Conservation (phyloP, 345 rosid species). For the Eucalyptus erythrocorys region DNA sequence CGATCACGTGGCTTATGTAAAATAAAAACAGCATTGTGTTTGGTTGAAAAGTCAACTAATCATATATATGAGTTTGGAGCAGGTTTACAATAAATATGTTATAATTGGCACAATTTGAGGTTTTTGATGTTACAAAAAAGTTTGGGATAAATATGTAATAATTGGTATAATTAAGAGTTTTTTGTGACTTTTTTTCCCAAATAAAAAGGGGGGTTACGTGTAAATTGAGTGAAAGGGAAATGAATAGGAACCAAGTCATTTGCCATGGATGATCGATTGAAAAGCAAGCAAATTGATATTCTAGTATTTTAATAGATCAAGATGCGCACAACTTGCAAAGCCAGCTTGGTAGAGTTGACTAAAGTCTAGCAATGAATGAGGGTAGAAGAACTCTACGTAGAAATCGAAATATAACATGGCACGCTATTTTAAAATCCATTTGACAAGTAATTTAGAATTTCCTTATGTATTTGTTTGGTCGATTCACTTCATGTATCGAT, state of each 20-base stretch:
- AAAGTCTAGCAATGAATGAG: not conserved
- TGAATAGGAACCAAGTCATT: not conserved
- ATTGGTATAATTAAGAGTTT: fast-evolving
- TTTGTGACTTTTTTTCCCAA: too few relatives aligned
- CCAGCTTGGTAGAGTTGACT: fast-evolving
- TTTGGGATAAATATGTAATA: fast-evolving
- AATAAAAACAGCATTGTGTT: too few relatives aligned
- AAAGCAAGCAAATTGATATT: not conserved
- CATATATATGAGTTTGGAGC: too few relatives aligned
- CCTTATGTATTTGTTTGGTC: too few relatives aligned
- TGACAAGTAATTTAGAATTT: not conserved
- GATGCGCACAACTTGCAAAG: not conserved
- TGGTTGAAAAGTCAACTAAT: too few relatives aligned
- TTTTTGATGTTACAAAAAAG: too few relatives aligned
- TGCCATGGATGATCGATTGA: not conserved
- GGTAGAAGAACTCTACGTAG: fast-evolving
- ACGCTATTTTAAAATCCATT: not conserved
- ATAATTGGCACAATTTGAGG: too few relatives aligned
- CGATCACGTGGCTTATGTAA: too few relatives aligned
- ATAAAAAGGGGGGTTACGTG: not conserved
- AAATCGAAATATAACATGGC: not conserved
- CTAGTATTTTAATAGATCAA: not conserved
- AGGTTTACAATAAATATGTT: too few relatives aligned
- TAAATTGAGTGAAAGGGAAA: not conserved
- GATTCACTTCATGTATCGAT: not conserved